A percentile compares a stretch with the other conserved stretches of the same genome.
Conservation (phyloP, 345 rosid genomes). For the Camelina hispida region DNA sequence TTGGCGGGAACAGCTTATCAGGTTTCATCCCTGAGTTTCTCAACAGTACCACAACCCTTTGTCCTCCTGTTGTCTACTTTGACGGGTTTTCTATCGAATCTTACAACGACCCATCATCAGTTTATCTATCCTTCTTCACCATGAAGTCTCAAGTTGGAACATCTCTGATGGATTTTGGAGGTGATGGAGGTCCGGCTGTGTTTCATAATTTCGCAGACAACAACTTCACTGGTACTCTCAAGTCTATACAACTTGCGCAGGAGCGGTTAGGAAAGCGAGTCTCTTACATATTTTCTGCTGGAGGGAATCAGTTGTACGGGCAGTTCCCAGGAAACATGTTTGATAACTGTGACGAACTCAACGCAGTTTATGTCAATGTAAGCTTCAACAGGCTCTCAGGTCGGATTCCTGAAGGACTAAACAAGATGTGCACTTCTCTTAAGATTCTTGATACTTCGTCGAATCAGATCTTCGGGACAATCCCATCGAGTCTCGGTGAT, state of each 20-base stretch:
- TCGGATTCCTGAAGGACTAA: constrained; percentile 55
- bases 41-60: constrained; percentile 40
- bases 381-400: constrained; percentile 61
- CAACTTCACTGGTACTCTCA: constrained; percentile 70
- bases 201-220: constrained; percentile 78
- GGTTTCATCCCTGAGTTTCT: constrained; percentile 74
- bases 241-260: constrained; percentile 58
- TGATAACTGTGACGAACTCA: constrained; percentile 52
- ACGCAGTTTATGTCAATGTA: constrained; percentile 51
- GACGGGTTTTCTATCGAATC: constrained; percentile 41
- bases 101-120: constrained; percentile 49
- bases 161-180: constrained; percentile 38
- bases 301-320: constrained; percentile 56
- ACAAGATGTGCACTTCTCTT: constrained; percentile 55
- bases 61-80: constrained; percentile 53
- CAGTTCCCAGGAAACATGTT: constrained; percentile 52
- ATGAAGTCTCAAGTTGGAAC: constrained; percentile 51
- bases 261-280: constrained; percentile 59
- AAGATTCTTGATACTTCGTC: constrained; percentile 57
- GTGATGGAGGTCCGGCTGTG: constrained; percentile 52
- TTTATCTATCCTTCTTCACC: constrained; percentile 62
- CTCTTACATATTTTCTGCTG: constrained; percentile 60
- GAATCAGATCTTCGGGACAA: constrained; percentile 55
- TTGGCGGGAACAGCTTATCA: constrained; percentile 65
- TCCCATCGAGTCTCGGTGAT: constrained; percentile 52